phyloP scores from a whole-genome alignment of 2,329 filamentous ascomycete genomes.

The Laburnicola sp. region DNA sequence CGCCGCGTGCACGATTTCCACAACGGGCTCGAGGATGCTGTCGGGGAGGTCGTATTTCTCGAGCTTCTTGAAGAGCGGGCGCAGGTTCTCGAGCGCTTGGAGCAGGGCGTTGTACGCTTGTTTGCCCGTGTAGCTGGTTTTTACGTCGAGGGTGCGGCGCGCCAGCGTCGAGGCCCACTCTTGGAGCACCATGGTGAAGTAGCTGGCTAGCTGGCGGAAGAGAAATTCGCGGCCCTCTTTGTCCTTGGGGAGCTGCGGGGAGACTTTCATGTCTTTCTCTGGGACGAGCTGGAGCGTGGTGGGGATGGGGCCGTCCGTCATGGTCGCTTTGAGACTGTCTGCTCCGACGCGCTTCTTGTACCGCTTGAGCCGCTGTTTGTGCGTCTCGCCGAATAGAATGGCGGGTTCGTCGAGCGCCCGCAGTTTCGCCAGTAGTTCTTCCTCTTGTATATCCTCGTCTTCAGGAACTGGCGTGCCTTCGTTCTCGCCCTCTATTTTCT shows the following conservation, averaged over 20 bases:
- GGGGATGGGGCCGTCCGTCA: slow-evolving; percentile 79
- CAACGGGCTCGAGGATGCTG: slow-evolving; percentile 75
- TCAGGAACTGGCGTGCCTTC: slow-evolving; percentile 46
- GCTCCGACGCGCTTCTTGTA: slow-evolving; percentile 65
- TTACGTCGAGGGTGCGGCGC: slow-evolving; percentile 58
- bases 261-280: slow-evolving; percentile 86
- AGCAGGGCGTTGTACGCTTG: slow-evolving; percentile 83
- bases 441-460: slow-evolving; percentile 69
- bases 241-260: slow-evolving; percentile 63
- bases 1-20: slow-evolving; percentile 89
- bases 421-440: slow-evolving; percentile 69
- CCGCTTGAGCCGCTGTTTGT: slow-evolving; percentile 68
- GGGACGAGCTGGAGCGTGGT: slow-evolving; percentile 79
- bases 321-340: slow-evolving; percentile 47
- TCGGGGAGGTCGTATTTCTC: slow-evolving; percentile 80
- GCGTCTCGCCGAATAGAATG: slow-evolving; percentile 78
- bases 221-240: slow-evolving; percentile 69
- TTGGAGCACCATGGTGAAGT: slow-evolving; percentile 92
- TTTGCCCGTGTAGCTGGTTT: slow-evolving; percentile 77
- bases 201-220: slow-evolving; percentile 85
- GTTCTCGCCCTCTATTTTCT: slow-evolving; percentile 53
- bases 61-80: slow-evolving; percentile 85
- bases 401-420: slow-evolving; percentile 73
- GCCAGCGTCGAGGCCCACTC: slow-evolving; percentile 84
- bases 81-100: slow-evolving; percentile 84